These are phyloP conservation scores for Incumbomyces lentus DNA, from an alignment of 2,329 filamentous ascomycete genomes.

Conservation along the genomic window DNA sequence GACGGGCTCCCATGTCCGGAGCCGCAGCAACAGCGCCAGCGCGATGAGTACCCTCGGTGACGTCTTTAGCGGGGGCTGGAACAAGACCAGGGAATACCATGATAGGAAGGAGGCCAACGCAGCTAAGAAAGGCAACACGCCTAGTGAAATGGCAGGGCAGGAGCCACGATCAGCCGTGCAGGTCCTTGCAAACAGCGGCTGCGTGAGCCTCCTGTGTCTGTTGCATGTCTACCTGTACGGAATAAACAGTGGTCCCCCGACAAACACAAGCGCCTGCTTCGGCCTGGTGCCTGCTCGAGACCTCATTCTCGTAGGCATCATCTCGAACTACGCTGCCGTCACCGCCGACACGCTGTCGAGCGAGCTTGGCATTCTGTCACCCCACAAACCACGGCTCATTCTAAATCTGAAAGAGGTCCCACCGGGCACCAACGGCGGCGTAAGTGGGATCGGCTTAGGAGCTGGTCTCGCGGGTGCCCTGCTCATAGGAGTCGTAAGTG, in stretches of 20 bases:
- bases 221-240: conserved; percentile 28
- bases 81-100: background rate
- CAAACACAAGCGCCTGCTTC: background rate
- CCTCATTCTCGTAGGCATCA: conserved; percentile 53
- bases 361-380: conserved; percentile 84
- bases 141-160: conserved; percentile 53
- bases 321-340: conserved; percentile 81
- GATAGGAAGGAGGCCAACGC: background rate
- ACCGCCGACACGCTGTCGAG: conserved; percentile 90
- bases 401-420: conserved; percentile 74
- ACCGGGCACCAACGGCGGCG: conserved; percentile 85
- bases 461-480: conserved; percentile 67
- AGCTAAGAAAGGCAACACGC: background rate
- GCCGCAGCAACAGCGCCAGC: background rate
- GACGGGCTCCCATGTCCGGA: conserved; percentile 38
- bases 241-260: background rate
- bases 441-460: conserved; percentile 62
- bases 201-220: conserved; percentile 57
- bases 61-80: conserved; percentile 4
- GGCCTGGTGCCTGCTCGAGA: conserved; percentile 27
- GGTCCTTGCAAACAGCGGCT: conserved; percentile 78
- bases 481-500: conserved; percentile 56
- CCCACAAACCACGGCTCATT: conserved; percentile 67
- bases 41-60: background rate
- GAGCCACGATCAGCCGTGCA: conserved; percentile 75